phyloP scores from a whole-genome alignment of 345 rosid species.

The Hibiscus tridactylites region DNA sequence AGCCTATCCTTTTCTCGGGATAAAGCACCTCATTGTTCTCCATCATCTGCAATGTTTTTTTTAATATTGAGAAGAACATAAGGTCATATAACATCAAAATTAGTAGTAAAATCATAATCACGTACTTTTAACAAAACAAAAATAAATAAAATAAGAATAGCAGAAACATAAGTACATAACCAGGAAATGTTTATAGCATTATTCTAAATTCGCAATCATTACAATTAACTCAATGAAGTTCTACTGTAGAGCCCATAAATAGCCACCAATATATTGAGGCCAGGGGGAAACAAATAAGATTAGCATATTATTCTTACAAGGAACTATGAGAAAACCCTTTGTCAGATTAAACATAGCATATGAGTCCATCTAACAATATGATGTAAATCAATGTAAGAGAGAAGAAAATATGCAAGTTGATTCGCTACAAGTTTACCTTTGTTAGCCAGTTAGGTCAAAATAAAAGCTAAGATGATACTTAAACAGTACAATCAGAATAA shows the following conservation, averaged over 20 bases:
- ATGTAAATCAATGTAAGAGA: not conserved
- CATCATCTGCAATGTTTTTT: slow-evolving; percentile 39
- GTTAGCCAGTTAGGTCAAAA: not conserved
- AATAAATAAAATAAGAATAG: not conserved
- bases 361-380: not conserved
- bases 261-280: not conserved
- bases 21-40: slow-evolving; percentile 33
- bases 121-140: not conserved
- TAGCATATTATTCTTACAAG: not conserved
- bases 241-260: not conserved
- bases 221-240: not conserved
- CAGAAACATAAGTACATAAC: not conserved
- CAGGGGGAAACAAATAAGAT: not conserved
- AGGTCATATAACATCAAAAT: not conserved
- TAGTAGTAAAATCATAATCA: not conserved
- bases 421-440: not conserved
- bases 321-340: not conserved
- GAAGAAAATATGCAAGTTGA: not conserved
- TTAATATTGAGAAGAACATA: not conserved
- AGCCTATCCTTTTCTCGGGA: slow-evolving; percentile 55
- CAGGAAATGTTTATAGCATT: not conserved
- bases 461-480: not conserved
- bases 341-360: not conserved
- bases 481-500: not conserved
- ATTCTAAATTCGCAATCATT: not conserved